phyloP scores from a whole-genome alignment of 2,329 filamentous ascomycete genomes.

The Metarhizium anisopliae region DNA sequence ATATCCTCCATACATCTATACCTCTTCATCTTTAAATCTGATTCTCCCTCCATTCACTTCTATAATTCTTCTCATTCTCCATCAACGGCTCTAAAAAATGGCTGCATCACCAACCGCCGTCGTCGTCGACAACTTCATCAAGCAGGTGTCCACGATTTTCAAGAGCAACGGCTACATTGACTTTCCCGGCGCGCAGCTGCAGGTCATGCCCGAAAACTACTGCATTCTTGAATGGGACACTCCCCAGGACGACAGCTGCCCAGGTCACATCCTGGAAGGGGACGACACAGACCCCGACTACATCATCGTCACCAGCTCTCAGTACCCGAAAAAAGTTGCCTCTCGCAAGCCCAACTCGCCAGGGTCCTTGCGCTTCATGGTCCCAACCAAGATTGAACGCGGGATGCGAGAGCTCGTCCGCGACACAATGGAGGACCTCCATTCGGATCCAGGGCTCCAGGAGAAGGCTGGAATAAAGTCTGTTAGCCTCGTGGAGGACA shows the following conservation, averaged over 20 bases:
- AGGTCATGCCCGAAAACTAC: not conserved
- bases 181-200: too few species aligned
- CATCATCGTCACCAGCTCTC: constrained; percentile 9
- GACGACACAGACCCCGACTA: constrained; percentile 2
- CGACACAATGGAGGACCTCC: not conserved
- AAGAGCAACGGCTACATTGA: not conserved
- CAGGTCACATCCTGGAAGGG: constrained; percentile 10
- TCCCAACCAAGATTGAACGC: not conserved
- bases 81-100: not conserved
- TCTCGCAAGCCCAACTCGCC: not conserved
- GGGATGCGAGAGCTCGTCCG: not conserved
- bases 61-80: not conserved
- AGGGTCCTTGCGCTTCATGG: not conserved
- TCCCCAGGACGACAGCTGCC: not conserved
- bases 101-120: not conserved
- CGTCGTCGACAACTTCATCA: not conserved
- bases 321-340: not conserved
- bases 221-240: not conserved
- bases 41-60: not conserved
- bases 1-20: not conserved
- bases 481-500: not conserved
- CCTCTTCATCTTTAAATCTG: not conserved
- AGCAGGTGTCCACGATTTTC: not conserved
- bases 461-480: not conserved
- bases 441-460: not conserved